These are phyloP conservation scores for Alloteropsis semialata DNA, from an alignment of 176 grass and related monocot genomes.

Conservation along the genomic window DNA sequence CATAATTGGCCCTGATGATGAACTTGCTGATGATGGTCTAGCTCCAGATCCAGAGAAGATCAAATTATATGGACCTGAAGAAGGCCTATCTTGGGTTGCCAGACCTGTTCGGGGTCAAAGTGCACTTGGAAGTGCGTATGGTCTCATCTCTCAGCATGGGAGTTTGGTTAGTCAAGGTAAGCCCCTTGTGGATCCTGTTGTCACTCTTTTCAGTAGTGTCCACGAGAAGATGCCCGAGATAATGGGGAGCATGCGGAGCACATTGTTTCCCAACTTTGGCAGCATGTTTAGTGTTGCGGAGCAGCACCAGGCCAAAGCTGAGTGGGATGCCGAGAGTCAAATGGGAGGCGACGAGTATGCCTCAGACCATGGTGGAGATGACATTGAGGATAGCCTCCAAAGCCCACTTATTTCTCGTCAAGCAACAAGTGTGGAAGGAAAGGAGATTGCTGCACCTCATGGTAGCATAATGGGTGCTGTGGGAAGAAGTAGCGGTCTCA, in stretches of 20 bases:
- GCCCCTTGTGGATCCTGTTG: constrained; percentile 79
- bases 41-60: constrained; percentile 66
- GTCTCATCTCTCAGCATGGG: constrained; percentile 62
- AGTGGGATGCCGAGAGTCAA: constrained; percentile 88
- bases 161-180: constrained; percentile 60
- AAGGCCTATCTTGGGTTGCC: constrained; percentile 84
- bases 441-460: constrained; percentile 70
- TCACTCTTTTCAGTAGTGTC: constrained; percentile 88
- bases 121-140: constrained; percentile 67
- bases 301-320: constrained; percentile 63
- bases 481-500: constrained; percentile 46
- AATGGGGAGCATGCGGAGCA: constrained; percentile 93
- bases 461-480: constrained; percentile 53
- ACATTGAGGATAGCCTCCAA: constrained; percentile 69
- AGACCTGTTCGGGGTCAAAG: constrained; percentile 76
- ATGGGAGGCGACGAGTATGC: constrained; percentile 64
- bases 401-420: constrained; percentile 93
- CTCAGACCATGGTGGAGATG: constrained; percentile 79
- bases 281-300: constrained; percentile 95
- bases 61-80: constrained; percentile 77
- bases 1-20: constrained; percentile 81
- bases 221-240: constrained; percentile 83
- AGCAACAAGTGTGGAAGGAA: constrained; percentile 75
- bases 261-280: constrained; percentile 93
- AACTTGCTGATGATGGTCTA: constrained; percentile 53